Evolutionary conservation across 305 asterid genomes (phyloP), one percentile per base, ranked within the genome.

Genomic region (Fraxinus latifolia): DNA sequence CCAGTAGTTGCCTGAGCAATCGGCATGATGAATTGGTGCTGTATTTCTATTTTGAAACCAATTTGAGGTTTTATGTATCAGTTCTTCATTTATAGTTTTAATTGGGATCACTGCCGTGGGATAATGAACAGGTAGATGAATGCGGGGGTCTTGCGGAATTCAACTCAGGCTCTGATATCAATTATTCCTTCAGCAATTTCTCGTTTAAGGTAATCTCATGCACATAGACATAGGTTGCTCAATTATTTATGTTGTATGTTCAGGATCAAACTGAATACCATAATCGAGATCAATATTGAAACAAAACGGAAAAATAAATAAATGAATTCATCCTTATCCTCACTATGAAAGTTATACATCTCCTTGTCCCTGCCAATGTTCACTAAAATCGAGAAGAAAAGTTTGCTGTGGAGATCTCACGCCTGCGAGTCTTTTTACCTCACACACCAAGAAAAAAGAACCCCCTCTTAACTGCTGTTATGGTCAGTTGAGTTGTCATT

Each of bases 171-270:
- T 85, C 87, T 86, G 91, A 91, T 68, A 89, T 93, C 87, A 87
- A 96, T 86, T 94, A 93, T 83, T 94, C 99, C 84, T 96, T 96
- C 78, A 96, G 99, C 89, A 96, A 96, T 87, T 96, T 96, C 90
- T 96, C 99, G 5, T 96, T 96, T 53, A 96, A 96, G 99, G 99
- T 96, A 88, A 67, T 72, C 21, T 29, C 34, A 42, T 44, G 50
- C 23, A 50, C 67, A 23, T 53, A 47, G 73, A 50, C 67, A 23
- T 53, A 47, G 73, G 50, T 65, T 23, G 34, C 74, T 19, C 65
- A 75, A 17, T 47, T 36, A 74, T 76, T 79, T n/a, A 47, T 7
- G 37, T 11, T 60, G 70, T 60, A 78, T 67, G 25, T 11, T 27
- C 58, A 15, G 67, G 27, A 55, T 55, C 27, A 19, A 7, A 55